These are phyloP conservation scores for Botryosphaeria dothidea DNA, from an alignment of 2,329 filamentous ascomycete genomes.

Conservation along the genomic window DNA sequence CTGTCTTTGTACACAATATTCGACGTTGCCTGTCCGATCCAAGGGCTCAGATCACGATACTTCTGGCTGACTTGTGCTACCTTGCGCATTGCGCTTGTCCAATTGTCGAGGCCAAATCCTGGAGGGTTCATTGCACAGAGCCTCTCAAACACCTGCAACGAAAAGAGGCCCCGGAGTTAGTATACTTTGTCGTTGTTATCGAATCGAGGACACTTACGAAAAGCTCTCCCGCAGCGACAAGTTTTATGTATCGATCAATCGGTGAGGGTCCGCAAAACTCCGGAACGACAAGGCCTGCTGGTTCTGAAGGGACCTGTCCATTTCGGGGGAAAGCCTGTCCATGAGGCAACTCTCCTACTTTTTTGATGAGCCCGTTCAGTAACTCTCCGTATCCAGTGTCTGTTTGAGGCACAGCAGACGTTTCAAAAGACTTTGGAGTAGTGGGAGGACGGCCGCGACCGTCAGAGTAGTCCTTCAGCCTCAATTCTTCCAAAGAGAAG, in stretches of 20 bases:
- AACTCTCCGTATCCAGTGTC: too few relatives aligned
- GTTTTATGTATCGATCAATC: neutral
- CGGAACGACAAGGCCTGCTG: neutral
- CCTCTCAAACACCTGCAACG: conserved; percentile 45
- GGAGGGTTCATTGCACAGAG: conserved; percentile 34
- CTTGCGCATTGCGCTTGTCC: conserved; percentile 52
- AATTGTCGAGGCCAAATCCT: conserved; percentile 44
- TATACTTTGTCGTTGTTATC: neutral
- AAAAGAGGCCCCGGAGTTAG: neutral
- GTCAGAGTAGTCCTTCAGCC: neutral
- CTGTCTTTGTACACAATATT: conserved; percentile 51
- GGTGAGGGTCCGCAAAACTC: neutral
- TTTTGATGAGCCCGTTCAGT: too few relatives aligned
- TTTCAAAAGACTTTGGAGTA: too few relatives aligned
- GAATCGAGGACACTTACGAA: neutral
- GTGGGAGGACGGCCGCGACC: too few relatives aligned
- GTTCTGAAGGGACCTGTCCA: neutral
- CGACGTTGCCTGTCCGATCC: conserved; percentile 47
- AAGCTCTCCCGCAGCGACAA: neutral
- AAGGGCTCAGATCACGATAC: conserved; percentile 44
- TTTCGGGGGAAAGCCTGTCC: neutral
- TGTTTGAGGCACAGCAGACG: too few relatives aligned
- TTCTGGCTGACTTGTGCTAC: conserved; percentile 41
- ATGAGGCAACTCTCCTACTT: neutral
- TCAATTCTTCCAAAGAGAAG: neutral